Conservation (phyloP, 371 early-diverging fungal species). For the Mortierella sp. region DNA sequence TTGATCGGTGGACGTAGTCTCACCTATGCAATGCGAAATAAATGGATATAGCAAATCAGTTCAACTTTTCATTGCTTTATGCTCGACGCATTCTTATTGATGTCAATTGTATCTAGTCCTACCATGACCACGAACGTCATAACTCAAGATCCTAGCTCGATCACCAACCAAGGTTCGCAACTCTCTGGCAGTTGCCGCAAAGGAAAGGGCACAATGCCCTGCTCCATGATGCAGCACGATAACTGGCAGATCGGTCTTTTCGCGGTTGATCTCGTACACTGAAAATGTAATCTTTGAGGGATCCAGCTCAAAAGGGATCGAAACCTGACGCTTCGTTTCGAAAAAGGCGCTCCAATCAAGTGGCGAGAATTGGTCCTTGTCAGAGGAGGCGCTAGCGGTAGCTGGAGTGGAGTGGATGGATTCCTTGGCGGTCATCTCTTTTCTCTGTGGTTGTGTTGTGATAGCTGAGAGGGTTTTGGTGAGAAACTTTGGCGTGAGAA, state of each 20-base stretch:
- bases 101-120: constrained; percentile 15
- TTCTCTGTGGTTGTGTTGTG: neutral
- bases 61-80: too few species aligned
- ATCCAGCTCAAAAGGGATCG: constrained; percentile 14
- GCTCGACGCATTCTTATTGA: neutral
- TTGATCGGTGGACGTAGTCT: constrained; percentile 62
- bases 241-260: constrained; percentile 62
- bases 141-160: constrained; percentile 69
- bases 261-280: constrained; percentile 59
- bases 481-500: neutral
- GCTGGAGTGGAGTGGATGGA: neutral
- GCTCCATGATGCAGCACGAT: constrained; percentile 93
- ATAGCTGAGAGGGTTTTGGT: neutral
- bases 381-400: neutral
- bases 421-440: neutral
- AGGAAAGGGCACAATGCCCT: constrained; percentile 85
- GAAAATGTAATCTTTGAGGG: constrained; percentile 40
- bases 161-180: constrained; percentile 58
- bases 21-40: constrained; percentile 54
- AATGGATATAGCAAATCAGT: neutral
- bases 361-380: constrained; percentile 24
- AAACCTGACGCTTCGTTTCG: constrained; percentile 46
- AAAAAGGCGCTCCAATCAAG: constrained; percentile 58
- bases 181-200: constrained; percentile 72
- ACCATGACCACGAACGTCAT: constrained; percentile 91